Base-by-base conservation (phyloP, 495 filamentous ascomycete genomes). In the Aspergillus diversus region DNA sequence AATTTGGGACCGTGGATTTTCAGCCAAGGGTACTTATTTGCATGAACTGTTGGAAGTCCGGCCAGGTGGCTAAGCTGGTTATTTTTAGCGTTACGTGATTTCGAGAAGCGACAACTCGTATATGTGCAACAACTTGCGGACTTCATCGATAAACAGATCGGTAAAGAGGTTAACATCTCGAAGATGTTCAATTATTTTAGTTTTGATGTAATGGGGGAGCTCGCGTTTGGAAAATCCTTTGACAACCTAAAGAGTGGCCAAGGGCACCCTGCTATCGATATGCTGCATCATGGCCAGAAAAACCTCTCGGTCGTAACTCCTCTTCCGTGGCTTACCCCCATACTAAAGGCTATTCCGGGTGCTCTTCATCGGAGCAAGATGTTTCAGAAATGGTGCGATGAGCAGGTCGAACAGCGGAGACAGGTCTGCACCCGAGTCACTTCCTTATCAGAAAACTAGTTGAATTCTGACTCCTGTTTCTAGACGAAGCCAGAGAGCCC, bases 221-320 rank as follows among this genome's bases (percentile, higher is more conserved):
- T 55, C 12, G 53, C 32, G 33, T 55, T 55, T 33, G 53, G 53
- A 15, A 37, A 55, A n/a, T 55, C 53, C 15, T 55, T 55, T n/a
- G 13, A 55, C 2, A 55, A 35, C 13, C 32, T 55, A 5, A 16
- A 55, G 33, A 37, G 13, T 6, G 53, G 33, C 4, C 5, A 16
- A 5, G 37, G 37, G 31, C 53, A 37, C 11, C 37, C 21, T 15
- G 33, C 37, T 13, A 34, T 37, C 16, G 17, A 15, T n/a, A 35
- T 35, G 8, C 6, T 55, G 33, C 32, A 55, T 34, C 32, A 33
- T 5, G 53, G 35, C 17, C 34, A 35, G 53, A 37, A 31, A 15
- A 37, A 39, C 17, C 16, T 55, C 8, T 31, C 33, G 9, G 21
- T 27, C 2, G 21, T 27, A 27, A 27, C 21, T 27, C 21, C 21